A percentile compares a stretch with the other conserved stretches of the same genome.
These are phyloP conservation scores for Raddia guianensis DNA, from an alignment of 176 grass and related monocot genomes.

Conservation along the genomic window DNA sequence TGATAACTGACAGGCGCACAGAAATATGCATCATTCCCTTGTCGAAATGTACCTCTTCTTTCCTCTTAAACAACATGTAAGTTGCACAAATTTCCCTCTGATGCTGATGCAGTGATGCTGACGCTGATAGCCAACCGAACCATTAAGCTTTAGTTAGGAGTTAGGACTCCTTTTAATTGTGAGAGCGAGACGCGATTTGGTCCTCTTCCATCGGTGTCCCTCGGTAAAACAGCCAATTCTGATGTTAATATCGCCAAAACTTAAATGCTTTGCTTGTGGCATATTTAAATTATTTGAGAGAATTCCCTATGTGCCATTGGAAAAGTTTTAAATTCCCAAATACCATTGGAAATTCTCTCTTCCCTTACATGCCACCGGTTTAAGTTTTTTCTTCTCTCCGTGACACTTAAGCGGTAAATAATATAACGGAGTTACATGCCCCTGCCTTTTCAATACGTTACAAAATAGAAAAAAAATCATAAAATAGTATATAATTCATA, in stretches of 20 bases:
- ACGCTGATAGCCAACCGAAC: slow-evolving; percentile 43
- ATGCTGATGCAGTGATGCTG: background rate
- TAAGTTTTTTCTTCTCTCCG: no score
- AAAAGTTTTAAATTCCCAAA: no score
- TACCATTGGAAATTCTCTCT: no score
- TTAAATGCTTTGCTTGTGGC: background rate
- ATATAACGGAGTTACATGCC: no score
- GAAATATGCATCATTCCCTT: background rate
- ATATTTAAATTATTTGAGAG: no score
- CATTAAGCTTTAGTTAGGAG: slow-evolving; percentile 13
- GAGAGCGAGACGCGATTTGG: slow-evolving; percentile 26
- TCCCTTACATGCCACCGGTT: no score
- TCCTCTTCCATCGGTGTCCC: background rate
- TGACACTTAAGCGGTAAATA: no score
- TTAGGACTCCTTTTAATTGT: no score
- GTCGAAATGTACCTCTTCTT: background rate
- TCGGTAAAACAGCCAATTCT: background rate
- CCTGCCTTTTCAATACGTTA: no score
- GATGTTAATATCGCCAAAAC: background rate
- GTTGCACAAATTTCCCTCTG: background rate
- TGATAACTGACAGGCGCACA: background rate
- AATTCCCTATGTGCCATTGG: no score
- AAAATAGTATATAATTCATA: no score
- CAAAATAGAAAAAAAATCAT: no score
- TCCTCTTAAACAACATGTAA: slow-evolving; percentile 4